Percentiles rank a stretch among this genome's conserved stretches.
phyloP scores from a whole-genome alignment of 495 filamentous ascomycete species.

The Penicillium canariense region DNA sequence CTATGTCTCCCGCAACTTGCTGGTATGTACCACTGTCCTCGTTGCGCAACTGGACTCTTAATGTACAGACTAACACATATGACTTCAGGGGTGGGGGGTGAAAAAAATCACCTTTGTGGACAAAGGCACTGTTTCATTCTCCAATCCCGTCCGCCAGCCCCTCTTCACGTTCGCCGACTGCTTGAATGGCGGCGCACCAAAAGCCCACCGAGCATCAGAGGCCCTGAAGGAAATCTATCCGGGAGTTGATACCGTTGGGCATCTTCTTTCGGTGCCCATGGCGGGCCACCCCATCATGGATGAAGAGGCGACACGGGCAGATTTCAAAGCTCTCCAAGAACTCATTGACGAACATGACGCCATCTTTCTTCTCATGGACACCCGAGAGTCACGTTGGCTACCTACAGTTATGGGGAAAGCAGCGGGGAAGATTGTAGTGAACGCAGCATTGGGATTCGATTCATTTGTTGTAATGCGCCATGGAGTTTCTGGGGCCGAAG shows the following conservation, averaged over 20 bases:
- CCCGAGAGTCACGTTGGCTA: conserved; percentile 89
- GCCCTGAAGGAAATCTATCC: conserved; percentile 85
- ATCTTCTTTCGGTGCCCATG: conserved; percentile 88
- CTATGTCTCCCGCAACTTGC: conserved; percentile 84
- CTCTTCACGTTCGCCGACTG: conserved; percentile 90
- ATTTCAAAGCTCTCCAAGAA: conserved; percentile 71
- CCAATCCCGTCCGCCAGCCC: conserved; percentile 95
- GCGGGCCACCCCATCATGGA: conserved; percentile 83
- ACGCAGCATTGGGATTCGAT: conserved; percentile 94
- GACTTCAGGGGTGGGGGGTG: conserved; percentile 83
- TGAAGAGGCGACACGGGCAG: conserved; percentile 58
- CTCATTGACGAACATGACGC: conserved; percentile 87
- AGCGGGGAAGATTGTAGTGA: conserved; percentile 90
- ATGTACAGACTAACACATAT: too few relatives aligned
- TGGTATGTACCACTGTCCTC: conserved; percentile 44
- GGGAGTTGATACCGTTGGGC: conserved; percentile 75
- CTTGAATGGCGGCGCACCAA: conserved; percentile 76
- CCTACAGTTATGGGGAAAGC: conserved; percentile 98
- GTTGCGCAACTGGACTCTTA: too few relatives aligned
- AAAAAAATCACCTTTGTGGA: conserved; percentile 95
- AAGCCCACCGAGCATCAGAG: conserved; percentile 79
- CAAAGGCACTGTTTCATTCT: conserved; percentile 90
- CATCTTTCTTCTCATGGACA: conserved; percentile 95
- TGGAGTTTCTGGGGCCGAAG: conserved; percentile 53
- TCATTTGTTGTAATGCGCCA: conserved; percentile 97